Base-by-base conservation (phyloP, 2,329 filamentous ascomycete genomes). In the Acephala macrosclerotiorum region DNA sequence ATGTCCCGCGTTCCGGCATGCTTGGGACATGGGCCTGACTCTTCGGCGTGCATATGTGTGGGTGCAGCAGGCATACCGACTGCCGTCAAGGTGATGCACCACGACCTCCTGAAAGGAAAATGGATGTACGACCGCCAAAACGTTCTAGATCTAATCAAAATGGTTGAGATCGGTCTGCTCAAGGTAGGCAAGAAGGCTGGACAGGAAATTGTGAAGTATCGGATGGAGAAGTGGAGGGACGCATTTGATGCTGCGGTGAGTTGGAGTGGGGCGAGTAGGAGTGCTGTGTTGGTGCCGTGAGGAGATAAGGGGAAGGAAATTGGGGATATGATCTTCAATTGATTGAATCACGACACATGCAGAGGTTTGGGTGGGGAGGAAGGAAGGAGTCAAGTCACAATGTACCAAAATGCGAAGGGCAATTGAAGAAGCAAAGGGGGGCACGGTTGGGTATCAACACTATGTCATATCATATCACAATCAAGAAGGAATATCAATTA, bases 101-200 rank as follows among this genome's bases (percentile, higher is more conserved):
- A 71, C 42, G 76, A 80, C 67, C 66, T 83, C 14, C 69, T 81
- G 38, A 74, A 75, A 49, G 82, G 82, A 0, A 80, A 80, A 66
- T 78, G 77, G 70, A 84, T 84, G 82, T 85, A 82, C 71, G 76
- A 79, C 49, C 66, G 79, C 5, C 75, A 79, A 7, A 77, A 83
- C 59, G 72, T 81, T 4, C 20, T 70, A 12, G 63, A 72, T 6
- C 68, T 84, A 3, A 73, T 84, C 26, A 83, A 79, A 73, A 74
- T 85, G 76, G 71, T 80, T 7, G 80, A 53, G 25, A 33, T 53
- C n/a, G 49, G 49, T 16, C 9, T 53, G 22, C 8, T 53, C 83
- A 42, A 60, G 29, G 16, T 70, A 64, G 3, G 16, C 4, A 33
- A 9, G 4, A 33, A 33, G 29, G 29, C 29, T 57, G 53, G 58